Evolutionary conservation across 768 basidiomycete genomes (phyloP).

Genomic region (Mrakia frigida): DNA sequence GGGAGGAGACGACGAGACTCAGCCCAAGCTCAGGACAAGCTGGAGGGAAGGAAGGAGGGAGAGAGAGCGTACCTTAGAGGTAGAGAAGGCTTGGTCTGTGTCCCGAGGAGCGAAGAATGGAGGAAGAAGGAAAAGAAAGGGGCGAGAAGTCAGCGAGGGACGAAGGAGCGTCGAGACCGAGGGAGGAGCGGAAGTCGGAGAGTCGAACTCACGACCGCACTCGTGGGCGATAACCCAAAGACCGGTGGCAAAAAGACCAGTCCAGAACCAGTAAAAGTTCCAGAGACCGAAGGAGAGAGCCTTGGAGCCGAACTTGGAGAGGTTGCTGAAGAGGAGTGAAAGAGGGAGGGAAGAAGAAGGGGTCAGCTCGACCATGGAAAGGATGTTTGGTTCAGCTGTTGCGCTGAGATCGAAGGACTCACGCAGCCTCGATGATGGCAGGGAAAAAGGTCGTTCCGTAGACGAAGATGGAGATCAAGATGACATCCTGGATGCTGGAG

Average conservation of each 20-base stretch:
- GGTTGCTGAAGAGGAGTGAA: not conserved
- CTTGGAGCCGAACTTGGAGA: slow-evolving; percentile 51
- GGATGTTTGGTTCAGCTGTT: not conserved
- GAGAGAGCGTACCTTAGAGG: not conserved
- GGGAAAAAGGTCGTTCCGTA: slow-evolving; percentile 64
- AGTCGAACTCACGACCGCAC: slow-evolving; percentile 46
- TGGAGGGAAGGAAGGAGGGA: not conserved
- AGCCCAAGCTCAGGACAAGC: too few species aligned
- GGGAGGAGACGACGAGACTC: not conserved
- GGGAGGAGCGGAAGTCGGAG: not conserved
- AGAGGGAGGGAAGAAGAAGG: not conserved
- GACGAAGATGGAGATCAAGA: slow-evolving; percentile 64
- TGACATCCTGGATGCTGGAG: slow-evolving; percentile 59
- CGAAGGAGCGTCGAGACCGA: not conserved
- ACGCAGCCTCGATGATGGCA: slow-evolving; percentile 47
- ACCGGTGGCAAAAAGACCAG: slow-evolving; percentile 86
- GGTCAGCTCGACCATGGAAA: not conserved
- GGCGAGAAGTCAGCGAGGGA: not conserved
- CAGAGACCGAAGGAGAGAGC: slow-evolving; percentile 63
- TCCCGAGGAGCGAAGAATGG: too few species aligned
- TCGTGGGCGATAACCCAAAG: slow-evolving; percentile 96
- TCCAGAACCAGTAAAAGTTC: slow-evolving; percentile 72
- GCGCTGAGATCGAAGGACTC: slow-evolving; percentile 25
- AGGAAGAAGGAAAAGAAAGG: not conserved
- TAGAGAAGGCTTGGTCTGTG: slow-evolving; percentile 40